These are phyloP conservation scores for Aureobasidium zeae DNA, from an alignment of 2,329 filamentous ascomycete genomes.

Conservation along the genomic window DNA sequence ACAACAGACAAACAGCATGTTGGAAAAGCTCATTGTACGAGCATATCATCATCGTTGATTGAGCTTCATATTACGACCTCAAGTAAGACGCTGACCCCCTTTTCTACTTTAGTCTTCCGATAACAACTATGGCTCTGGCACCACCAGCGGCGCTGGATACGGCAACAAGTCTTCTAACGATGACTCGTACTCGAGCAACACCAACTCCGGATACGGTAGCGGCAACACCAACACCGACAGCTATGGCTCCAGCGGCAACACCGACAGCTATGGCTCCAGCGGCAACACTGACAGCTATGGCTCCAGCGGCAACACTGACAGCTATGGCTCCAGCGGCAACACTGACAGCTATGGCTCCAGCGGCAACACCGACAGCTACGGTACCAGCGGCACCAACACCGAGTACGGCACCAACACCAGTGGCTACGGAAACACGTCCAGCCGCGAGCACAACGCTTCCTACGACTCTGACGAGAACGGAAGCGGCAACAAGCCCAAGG, in stretches of 20 bases:
- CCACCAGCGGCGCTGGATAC: conserved; percentile 20
- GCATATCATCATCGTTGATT: background rate
- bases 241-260: background rate
- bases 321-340: background rate
- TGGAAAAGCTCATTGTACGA: conserved; percentile 4
- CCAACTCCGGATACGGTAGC: conserved; percentile 14
- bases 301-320: conserved; percentile 3
- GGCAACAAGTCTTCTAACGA: background rate
- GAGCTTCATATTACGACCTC: background rate
- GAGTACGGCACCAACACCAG: background rate
- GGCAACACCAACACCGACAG: conserved; percentile 16
- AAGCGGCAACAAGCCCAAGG: no score
- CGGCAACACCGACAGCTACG: background rate
- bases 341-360: background rate
- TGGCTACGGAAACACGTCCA: background rate
- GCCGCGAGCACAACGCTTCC: background rate
- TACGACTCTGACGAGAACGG: no score
- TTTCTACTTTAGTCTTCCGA: conserved; percentile 17
- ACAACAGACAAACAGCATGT: background rate
- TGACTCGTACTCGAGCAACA: background rate
- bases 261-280: conserved; percentile 16
- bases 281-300: conserved; percentile 27
- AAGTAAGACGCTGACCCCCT: conserved; percentile 16
- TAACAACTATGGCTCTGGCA: conserved; percentile 17
- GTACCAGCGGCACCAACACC: conserved; percentile 23